Evolutionary conservation across 78 protist genomes (phyloP).

Genomic region (Dictyostelium purpureum): DNA sequence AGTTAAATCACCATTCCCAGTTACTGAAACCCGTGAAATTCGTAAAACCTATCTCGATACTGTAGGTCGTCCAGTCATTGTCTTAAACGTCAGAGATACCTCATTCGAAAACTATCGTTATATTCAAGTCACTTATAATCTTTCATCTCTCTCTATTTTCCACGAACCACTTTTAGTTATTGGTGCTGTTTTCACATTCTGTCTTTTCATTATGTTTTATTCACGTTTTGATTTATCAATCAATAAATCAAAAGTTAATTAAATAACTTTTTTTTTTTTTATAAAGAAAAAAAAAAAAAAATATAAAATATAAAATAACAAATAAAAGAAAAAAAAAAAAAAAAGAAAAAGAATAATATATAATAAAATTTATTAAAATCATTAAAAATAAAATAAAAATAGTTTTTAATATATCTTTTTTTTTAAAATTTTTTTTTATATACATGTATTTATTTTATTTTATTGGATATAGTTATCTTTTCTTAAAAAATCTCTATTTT

Average conservation of each 20-base stretch:
- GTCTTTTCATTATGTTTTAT: constrained; percentile 44
- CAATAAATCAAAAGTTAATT: neutral
- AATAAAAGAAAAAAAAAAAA: neutral
- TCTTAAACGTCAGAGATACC: constrained; percentile 3
- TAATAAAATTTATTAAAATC: neutral
- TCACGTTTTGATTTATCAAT: constrained; percentile 56
- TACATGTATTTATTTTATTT: neutral
- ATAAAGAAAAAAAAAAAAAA: neutral
- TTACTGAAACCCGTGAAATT: neutral
- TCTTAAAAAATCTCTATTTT: constrained; percentile 24
- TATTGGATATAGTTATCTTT: constrained; percentile 64
- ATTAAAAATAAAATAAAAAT: no score
- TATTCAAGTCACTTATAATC: constrained; percentile 55
- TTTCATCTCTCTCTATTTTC: constrained; percentile 40
- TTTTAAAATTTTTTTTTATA: neutral
- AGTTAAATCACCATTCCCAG: constrained; percentile 64
- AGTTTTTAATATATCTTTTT: neutral
- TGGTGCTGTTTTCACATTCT: constrained; percentile 61
- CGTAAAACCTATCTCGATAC: constrained; percentile 83
- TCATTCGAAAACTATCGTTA: constrained; percentile 38
- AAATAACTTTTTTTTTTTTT: no score
- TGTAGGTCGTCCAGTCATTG: constrained; percentile 80
- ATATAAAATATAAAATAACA: neutral
- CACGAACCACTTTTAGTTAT: constrained; percentile 77
- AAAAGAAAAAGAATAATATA: neutral